phyloP scores from a whole-genome alignment of 2,329 filamentous ascomycete species.

The Aspergillus sp. region DNA sequence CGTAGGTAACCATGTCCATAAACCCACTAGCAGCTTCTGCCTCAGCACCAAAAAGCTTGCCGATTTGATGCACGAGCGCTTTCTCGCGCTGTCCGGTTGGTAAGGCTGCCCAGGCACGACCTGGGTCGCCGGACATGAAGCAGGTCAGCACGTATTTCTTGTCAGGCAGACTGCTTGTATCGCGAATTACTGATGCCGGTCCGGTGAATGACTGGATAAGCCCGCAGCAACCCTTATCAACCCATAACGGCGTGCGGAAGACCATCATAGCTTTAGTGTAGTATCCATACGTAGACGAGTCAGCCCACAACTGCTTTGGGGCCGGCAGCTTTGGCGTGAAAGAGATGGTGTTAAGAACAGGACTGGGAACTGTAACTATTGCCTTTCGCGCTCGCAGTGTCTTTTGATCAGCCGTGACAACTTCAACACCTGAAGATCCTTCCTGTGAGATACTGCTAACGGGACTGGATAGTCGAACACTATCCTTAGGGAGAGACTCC shows the following conservation, averaged over 20 bases:
- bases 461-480: conserved; percentile 7
- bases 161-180: conserved; percentile 37
- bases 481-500: conserved; percentile 27
- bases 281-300: conserved; percentile 45
- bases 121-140: conserved; percentile 43
- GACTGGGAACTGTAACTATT: conserved; percentile 51
- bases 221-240: conserved; percentile 46
- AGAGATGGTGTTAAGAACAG: conserved; percentile 45
- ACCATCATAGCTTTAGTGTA: conserved; percentile 54
- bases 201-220: conserved; percentile 47
- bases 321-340: conserved; percentile 51
- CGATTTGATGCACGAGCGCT: conserved; percentile 16
- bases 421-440: neutral
- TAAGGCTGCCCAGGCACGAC: conserved; percentile 30
- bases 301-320: conserved; percentile 38
- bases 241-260: conserved; percentile 50
- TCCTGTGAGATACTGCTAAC: conserved; percentile 11
- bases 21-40: conserved; percentile 21
- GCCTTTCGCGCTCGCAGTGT: conserved; percentile 44
- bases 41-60: conserved; percentile 8
- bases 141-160: conserved; percentile 36
- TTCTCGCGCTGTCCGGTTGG: conserved; percentile 4
- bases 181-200: conserved; percentile 48
- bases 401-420: neutral
- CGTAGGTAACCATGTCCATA: conserved; percentile 33